Base-by-base conservation (phyloP, 2,329 filamentous ascomycete species). In the Fusarium algeriense region DNA sequence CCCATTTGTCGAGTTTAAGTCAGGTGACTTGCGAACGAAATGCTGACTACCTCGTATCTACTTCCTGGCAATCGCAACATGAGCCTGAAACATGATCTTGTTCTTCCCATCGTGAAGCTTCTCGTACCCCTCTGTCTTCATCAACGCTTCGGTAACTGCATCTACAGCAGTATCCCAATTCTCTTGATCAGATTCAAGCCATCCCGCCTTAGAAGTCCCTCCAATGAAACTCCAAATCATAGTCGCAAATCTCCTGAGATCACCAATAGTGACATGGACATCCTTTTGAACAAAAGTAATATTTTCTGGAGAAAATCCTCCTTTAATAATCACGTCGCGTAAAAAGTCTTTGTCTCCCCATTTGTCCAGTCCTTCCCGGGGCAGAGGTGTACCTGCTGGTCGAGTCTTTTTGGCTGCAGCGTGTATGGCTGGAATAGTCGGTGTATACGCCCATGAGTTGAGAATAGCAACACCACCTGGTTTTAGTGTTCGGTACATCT, bases 221-320 rank as follows among this genome's bases (percentile, higher is more conserved):
- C 54, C 67, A 12, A 69, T 66, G 0, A 69, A 70, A 1, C 65
- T 70, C 67, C 65, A 69, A 0, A 64, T 23, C 64, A 69, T 64
- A 0, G 30, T 53, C 5, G 64, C 28, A 5, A 69, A 69, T 5
- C 34, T 44, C 6, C 14, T 34, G 1, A 69, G n/a, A 14, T 60
- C 44, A 3, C 60, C 60, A 8, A 65, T 7, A 1, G 60, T 61
- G 4, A 54, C 38, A n/a, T 49, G 12, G 3, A 70, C 55, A 43
- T 65, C 8, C 3, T 10, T 50, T 4, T 23, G 35, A 0, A 3
- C 4, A 2, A 65, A 0, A 0, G 12, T 34, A 0, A 65, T 11
- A 0, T 35, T 43, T 0, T 57, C 20, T 0, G n/a, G 15, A 2
- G 26, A 3, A 1, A 69, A 69, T 0, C 48, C 43, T 2, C 43